Evolutionary conservation across 345 rosid genomes (phyloP), one percentile per base, ranked within the genome.

Genomic region (Gossypium longicalyx): DNA sequence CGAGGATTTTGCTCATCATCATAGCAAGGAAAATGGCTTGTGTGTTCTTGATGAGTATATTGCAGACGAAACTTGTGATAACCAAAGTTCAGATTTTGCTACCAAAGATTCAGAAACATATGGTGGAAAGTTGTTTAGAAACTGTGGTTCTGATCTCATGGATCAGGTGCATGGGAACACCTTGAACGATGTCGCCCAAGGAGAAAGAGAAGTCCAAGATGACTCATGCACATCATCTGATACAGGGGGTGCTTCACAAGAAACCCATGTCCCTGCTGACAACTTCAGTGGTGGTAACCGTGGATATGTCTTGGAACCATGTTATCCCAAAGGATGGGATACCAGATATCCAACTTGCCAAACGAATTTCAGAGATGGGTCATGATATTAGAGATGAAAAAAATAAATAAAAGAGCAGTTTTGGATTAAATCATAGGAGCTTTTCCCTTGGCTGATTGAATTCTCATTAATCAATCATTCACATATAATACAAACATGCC

Each of bases 281-380:
- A 67, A 68, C 72, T 80, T 47, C 12, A 41, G 72, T 52, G 81
- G 78, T 12, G 69, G 71, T 53, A 68, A 58, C 66, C 78, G 67
- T 58, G 81, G 69, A 47, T 80, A 74, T 75, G 45, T 51, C 25
- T 63, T 78, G 76, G 90, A 85, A 41, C 71, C 74, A 27, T 82
- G 79, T 41, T 81, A 82, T 76, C 51, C 83, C 12, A 87, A 81
- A 74, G 67, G 76, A 63, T 85, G 87, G 87, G 87, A 82, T 78
- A 52, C 75, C 49, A 85, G 81, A 12, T 82, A 76, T 62, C 15
- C 73, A 68, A 70, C 61, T 52, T 71, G 79, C 70, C 76, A 77
- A 2, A 72, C 62, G 25, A 77, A 72, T 1, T 87, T 86, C 16
- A 85, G 89, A 16, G 85, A 81, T 51, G 84, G 67, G 19, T 67